Conservation (phyloP, 441 rosid species). For the Gossypium schwendimanii region DNA sequence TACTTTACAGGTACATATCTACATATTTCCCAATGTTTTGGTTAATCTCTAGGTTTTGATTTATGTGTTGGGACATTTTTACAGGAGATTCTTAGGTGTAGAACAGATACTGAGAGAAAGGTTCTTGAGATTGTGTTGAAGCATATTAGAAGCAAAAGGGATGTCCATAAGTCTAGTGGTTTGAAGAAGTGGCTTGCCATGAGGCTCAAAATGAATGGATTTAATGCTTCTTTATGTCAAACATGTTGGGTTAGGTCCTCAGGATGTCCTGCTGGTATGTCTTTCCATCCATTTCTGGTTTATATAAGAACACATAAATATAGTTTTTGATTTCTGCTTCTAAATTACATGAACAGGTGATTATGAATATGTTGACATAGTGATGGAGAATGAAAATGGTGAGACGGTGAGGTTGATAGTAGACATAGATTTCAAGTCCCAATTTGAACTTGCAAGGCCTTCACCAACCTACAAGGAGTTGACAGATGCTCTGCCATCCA, state of each 20-base stretch:
- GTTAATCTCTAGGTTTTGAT: background rate
- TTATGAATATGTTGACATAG: conserved; percentile 37
- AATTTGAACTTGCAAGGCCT: conserved; percentile 49
- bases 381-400: conserved; percentile 17
- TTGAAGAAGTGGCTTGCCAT: conserved; percentile 33
- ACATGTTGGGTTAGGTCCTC: conserved; percentile 43
- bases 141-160: conserved; percentile 30
- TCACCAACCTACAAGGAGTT: conserved; percentile 33
- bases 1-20: conserved; percentile 29
- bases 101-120: conserved; percentile 26
- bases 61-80: background rate
- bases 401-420: conserved; percentile 32
- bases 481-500: conserved; percentile 27
- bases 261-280: conserved; percentile 40
- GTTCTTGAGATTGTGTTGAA: conserved; percentile 28
- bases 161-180: conserved; percentile 13
- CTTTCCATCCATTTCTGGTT: background rate
- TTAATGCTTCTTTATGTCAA: conserved; percentile 37
- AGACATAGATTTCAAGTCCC: conserved; percentile 46
- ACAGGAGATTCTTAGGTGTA: conserved; percentile 35
- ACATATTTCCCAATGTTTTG: background rate
- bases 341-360: conserved; percentile 20
- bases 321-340: background rate
- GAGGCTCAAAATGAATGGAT: conserved; percentile 39
- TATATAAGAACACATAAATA: background rate